Percentiles rank a stretch among this genome's conserved stretches.
Evolutionary conservation across 139 green algal genomes (phyloP).

Genomic region (Mesostigma viride): DNA sequence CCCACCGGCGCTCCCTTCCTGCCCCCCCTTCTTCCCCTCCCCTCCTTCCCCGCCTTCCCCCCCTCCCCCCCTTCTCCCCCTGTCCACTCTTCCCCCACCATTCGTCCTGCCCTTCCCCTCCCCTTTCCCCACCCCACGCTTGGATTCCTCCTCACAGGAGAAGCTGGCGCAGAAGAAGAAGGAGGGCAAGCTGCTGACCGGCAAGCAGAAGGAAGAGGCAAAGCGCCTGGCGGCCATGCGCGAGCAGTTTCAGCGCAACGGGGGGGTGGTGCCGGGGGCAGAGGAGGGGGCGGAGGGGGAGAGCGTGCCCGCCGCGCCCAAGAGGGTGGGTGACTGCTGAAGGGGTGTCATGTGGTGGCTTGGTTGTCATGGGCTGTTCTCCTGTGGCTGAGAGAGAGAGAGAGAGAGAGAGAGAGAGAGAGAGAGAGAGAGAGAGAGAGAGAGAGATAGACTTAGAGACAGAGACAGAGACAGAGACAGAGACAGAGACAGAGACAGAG

Average conservation of each 20-base stretch:
- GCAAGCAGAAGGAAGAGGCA: constrained; percentile 85
- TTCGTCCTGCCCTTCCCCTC: neutral
- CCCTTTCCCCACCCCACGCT: neutral
- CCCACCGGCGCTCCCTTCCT: neutral
- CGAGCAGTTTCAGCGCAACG: constrained; percentile 79
- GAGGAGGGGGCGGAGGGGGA: constrained; percentile 38
- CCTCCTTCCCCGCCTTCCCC: neutral
- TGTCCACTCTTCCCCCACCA: neutral
- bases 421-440: too few relatives aligned
- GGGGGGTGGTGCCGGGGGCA: too few relatives aligned
- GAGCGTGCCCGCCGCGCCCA: neutral
- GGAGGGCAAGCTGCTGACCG: constrained; percentile 63
- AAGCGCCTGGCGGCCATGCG: constrained; percentile 65
- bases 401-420: too few relatives aligned
- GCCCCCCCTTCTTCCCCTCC: neutral
- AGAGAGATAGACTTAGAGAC: too few relatives aligned
- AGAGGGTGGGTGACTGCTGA: too few relatives aligned
- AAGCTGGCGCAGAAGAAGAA: constrained; percentile 46
- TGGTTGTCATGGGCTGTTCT: neutral
- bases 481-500: too few relatives aligned
- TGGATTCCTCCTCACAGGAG: constrained; percentile 32
- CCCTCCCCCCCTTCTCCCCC: neutral
- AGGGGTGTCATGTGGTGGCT: too few relatives aligned
- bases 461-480: too few relatives aligned
- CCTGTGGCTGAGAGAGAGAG: too few relatives aligned